Evolutionary conservation across 805 yeast genomes (phyloP), one percentile per base, ranked within the genome.

Genomic region (Kodamaea kaohsiungensis): DNA sequence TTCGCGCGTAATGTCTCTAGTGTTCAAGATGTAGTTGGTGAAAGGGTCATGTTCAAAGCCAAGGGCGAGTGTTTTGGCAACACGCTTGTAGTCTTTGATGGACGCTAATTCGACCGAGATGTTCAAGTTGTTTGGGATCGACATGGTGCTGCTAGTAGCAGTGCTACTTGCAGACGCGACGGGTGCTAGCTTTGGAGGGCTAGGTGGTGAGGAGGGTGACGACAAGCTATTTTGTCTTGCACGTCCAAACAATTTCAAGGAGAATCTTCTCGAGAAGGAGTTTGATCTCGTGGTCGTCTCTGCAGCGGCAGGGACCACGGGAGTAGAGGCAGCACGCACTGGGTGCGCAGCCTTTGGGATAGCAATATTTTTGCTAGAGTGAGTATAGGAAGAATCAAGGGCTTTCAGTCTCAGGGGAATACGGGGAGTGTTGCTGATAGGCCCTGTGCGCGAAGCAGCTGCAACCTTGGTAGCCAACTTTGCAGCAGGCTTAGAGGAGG

Each of bases 21-120:
- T 73, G 51, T 78, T 81, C 55, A 79, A 72, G 39, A 73, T 70
- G 58, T 81, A 83, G 57, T 75, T 73, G 54, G 80, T 77, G 59
- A 82, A 82, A 30, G 82, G 77, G 64, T 83, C 87, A 50, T 80
- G 78, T 58, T 76, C 78, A 62, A 83, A 83, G 3, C 85, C 81
- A 52, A 80, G 67, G 52, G 76, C 75, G 51, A 83, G 70, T 7
- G 86, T 81, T 54, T 73, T 73, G 19, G 86, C 86, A 25, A 84
- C 84, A 55, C 82, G 74, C 56, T 76, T 79, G 60, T 81, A 83
- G 58, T 82, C 86, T 50, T 81, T 78, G 37, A 71, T 65, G 60
- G 62, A 45, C 54, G 51, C 53, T 48, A 52, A 35, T 16, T 54
- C 59, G 42, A 58, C 57, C n/a, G 56, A 53, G 19, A 58, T 53